A percentile compares a stretch with the other conserved stretches of the same genome.
Conservation (phyloP, 164 flowering plant species). For the Protea cynaroides region DNA sequence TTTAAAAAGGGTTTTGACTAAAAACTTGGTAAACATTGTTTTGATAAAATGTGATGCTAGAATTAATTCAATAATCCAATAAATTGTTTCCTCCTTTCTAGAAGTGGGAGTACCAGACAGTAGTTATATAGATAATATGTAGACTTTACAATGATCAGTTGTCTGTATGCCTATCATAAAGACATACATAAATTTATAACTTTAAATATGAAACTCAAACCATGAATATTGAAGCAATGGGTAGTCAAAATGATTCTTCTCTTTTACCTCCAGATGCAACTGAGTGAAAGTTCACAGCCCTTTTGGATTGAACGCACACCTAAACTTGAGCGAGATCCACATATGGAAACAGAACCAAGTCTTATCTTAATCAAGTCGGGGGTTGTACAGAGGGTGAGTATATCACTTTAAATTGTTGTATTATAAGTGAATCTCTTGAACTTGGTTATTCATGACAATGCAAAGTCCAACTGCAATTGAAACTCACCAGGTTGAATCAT, state of each 20-base stretch:
- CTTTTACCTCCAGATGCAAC: too few species aligned
- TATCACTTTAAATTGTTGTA: conserved; percentile 3
- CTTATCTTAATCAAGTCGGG: conserved; percentile 46
- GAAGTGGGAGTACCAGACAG: not conserved
- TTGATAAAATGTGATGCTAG: too few species aligned
- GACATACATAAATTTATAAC: not conserved
- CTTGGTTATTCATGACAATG: not conserved
- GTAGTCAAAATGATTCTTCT: not conserved
- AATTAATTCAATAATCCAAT: too few species aligned
- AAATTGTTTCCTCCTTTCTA: not conserved
- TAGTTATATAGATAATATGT: too few species aligned
- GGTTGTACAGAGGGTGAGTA: conserved; percentile 61
- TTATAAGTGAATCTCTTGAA: not conserved
- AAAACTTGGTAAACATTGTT: too few species aligned
- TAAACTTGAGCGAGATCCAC: conserved; percentile 14
- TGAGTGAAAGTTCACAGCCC: too few species aligned
- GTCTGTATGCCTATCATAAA: not conserved
- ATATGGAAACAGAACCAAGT: conserved; percentile 32
- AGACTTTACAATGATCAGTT: too few species aligned
- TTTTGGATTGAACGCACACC: too few species aligned
- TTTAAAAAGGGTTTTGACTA: not conserved
- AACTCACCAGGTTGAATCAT: not conserved
- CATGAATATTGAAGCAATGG: not conserved
- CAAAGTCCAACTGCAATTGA: not conserved
- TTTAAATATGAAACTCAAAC: not conserved